Base-by-base conservation (phyloP, 495 filamentous ascomycete genomes). In the Pseudotulostoma volvatum region DNA sequence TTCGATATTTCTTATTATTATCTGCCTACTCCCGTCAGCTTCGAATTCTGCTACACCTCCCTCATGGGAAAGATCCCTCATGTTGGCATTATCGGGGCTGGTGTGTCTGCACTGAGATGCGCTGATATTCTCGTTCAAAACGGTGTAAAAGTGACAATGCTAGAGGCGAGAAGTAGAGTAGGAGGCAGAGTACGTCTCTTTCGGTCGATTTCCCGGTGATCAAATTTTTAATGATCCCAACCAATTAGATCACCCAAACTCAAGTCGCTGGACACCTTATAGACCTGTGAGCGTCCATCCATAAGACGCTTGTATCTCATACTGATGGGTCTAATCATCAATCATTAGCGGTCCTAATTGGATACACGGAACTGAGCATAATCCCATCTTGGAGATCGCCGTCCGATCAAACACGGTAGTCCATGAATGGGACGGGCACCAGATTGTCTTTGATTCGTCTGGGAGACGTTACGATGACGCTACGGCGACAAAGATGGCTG, bases 301-400 rank as follows among this genome's bases (percentile, higher is more conserved):
- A n/a, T n/a, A n/a, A n/a, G n/a, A n/a, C n/a, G n/a, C n/a, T 39
- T 9, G 32, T 28, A 9, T 46, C 45, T 18, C 8, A 28, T 4
- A 2, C n/a, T 28, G 14, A 31, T 14, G n/a, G 21, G 20, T 1
- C 43, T 42, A 37, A 38, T 51, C 40, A 48, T 23, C 5, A 40
- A 19, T 42, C 9, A 13, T 28, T 30, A 80, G 84, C 15, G 88
- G 88, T 4, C 78, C 88, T 4, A 96, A 95, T 51, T 95, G 88
- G 88, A 92, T 94, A 18, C 88, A 96, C 55, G 90, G 90, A 25
- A 79, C 81, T 0, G 68, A 76, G 1, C 59, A 80, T 35, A 97
- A 94, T 51, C 87, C 90, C 3, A 87, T 97, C 31, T 55, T 81
- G 38, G 70, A 79, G 23, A 66, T 97, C 20, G 85, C 84, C 9